A percentile compares a stretch with the other conserved stretches of the same genome.
Evolutionary conservation across 78 protist genomes (phyloP).

Genomic region (Tieghemostelium lacteum): DNA sequence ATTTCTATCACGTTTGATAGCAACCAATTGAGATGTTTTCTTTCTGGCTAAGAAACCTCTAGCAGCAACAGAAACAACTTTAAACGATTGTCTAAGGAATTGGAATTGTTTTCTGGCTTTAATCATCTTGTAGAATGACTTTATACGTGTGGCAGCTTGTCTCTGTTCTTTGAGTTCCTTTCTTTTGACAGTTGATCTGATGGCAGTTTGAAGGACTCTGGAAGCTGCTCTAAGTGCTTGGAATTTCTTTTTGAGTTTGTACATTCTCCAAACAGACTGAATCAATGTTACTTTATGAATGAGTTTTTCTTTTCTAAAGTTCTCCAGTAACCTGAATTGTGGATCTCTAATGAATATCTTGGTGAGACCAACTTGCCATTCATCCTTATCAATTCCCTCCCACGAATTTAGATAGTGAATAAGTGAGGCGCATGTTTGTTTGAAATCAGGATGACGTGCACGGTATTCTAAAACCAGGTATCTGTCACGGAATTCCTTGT

Average conservation of each 20-base stretch:
- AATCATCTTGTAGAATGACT: slow-evolving; percentile 57
- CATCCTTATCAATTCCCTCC: slow-evolving; percentile 15
- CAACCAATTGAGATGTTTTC: background rate
- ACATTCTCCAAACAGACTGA: slow-evolving; percentile 57
- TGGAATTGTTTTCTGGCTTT: slow-evolving; percentile 18
- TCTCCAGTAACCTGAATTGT: slow-evolving; percentile 35
- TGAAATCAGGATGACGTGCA: slow-evolving; percentile 33
- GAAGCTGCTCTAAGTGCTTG: background rate
- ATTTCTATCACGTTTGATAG: slow-evolving; percentile 19
- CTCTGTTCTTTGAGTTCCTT: slow-evolving; percentile 17
- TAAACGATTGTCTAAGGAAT: background rate
- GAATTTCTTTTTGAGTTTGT: slow-evolving; percentile 28
- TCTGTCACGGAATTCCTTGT: slow-evolving; percentile 83
- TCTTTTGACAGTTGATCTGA: slow-evolving; percentile 7
- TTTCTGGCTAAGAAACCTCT: slow-evolving; percentile 51
- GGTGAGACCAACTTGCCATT: slow-evolving; percentile 69
- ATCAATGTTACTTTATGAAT: slow-evolving; percentile 24
- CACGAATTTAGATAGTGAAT: background rate
- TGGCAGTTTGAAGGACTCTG: slow-evolving; percentile 10
- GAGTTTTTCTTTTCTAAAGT: slow-evolving; percentile 39
- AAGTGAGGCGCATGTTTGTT: slow-evolving; percentile 7
- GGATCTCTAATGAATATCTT: slow-evolving; percentile 80
- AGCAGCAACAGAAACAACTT: background rate
- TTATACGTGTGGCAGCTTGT: slow-evolving; percentile 39
- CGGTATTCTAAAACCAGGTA: slow-evolving; percentile 33